A percentile compares a stretch with the other conserved stretches of the same genome.
These are phyloP conservation scores for Cucumis variabilis DNA, from an alignment of 331 rosid species.

Conservation along the genomic window DNA sequence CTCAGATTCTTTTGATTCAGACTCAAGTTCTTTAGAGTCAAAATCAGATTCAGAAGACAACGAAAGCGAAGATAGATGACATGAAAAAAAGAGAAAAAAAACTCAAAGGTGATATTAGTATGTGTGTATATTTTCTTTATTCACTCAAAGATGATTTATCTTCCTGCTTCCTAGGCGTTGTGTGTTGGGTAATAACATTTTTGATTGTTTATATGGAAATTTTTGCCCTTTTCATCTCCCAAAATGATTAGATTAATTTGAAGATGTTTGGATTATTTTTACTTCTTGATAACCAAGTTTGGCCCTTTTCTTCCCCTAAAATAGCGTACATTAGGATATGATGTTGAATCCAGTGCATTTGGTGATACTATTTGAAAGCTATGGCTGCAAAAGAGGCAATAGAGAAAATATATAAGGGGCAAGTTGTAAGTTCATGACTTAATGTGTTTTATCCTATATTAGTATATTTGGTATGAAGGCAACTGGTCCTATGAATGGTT, in stretches of 20 bases:
- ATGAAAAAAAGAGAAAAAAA: constrained; percentile 57
- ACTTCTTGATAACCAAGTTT: too few species aligned
- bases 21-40: constrained; percentile 49
- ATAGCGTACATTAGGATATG: constrained; percentile 98
- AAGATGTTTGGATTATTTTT: neutral
- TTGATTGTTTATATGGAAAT: neutral
- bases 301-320: too few species aligned
- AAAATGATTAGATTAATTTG: neutral
- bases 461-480: neutral
- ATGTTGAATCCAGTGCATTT: constrained; percentile 99
- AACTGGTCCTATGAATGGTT: neutral
- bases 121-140: neutral
- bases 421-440: constrained; percentile 62
- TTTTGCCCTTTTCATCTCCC: neutral
- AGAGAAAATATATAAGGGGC: constrained; percentile 88
- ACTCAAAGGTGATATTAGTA: constrained; percentile 33
- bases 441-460: neutral
- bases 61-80: constrained; percentile 38
- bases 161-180: neutral
- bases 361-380: constrained; percentile 95
- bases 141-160: neutral
- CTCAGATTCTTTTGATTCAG: constrained; percentile 61
- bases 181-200: neutral
- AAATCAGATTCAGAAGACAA: constrained; percentile 54
- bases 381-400: constrained; percentile 99